phyloP scores from a whole-genome alignment of 768 basidiomycete genomes.

The Xerocomus brunneocitrinus region DNA sequence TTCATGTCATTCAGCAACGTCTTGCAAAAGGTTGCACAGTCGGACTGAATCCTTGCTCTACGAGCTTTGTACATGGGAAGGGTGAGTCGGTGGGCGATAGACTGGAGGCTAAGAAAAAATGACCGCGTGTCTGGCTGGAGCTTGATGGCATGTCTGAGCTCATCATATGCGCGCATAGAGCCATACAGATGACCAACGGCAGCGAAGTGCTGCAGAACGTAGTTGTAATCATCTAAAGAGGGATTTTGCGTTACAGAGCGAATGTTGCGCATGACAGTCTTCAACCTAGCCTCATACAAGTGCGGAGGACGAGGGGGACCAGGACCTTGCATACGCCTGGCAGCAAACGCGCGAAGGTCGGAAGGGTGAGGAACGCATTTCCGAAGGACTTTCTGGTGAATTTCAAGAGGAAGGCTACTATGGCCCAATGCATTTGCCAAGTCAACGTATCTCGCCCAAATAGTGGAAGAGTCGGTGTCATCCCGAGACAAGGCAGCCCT shows the following conservation, averaged over 20 bases:
- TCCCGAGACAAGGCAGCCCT: slow-evolving; percentile 27
- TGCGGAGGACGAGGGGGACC: slow-evolving; percentile 40
- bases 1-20: slow-evolving; percentile 59
- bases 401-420: slow-evolving; percentile 51
- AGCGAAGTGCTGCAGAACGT: slow-evolving; percentile 70
- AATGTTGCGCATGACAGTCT: slow-evolving; percentile 66
- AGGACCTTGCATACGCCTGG: slow-evolving; percentile 38
- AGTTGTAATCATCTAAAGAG: slow-evolving; percentile 64
- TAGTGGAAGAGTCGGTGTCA: slow-evolving; percentile 39
- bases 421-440: slow-evolving; percentile 46
- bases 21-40: slow-evolving; percentile 45
- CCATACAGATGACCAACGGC: slow-evolving; percentile 67
- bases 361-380: slow-evolving; percentile 51
- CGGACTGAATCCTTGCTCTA: slow-evolving; percentile 34
- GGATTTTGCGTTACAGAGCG: slow-evolving; percentile 43
- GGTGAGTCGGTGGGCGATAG: slow-evolving; percentile 62
- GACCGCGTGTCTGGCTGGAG: slow-evolving; percentile 50
- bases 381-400: slow-evolving; percentile 68
- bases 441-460: slow-evolving; percentile 64
- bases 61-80: slow-evolving; percentile 46
- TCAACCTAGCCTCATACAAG: slow-evolving; percentile 62
- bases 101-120: slow-evolving; percentile 60
- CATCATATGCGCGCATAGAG: slow-evolving; percentile 55
- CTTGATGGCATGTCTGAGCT: slow-evolving; percentile 42
- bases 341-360: slow-evolving; percentile 42